Conservation (phyloP, 228 moss, liverwort and hornwort species). For the Sphagnum magellanicum region DNA sequence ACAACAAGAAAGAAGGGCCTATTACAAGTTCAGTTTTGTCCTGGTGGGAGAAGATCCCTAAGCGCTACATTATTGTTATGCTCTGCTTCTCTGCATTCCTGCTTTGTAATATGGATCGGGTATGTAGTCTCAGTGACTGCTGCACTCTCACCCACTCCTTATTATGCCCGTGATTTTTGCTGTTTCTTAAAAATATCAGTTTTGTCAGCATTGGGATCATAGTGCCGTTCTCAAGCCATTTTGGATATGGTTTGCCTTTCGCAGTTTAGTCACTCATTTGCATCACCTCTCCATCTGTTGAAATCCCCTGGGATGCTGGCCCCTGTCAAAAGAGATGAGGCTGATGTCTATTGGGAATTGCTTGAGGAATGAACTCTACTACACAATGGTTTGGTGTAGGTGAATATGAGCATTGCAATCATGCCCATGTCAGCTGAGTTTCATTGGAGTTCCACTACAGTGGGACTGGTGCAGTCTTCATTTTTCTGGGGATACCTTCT, state of each 20-base stretch:
- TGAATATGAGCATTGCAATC: slow-evolving; percentile 99
- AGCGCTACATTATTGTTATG: slow-evolving; percentile 74
- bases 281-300: too few relatives aligned
- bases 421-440: slow-evolving; percentile 90
- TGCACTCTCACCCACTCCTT: too few relatives aligned
- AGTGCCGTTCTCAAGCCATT: background rate
- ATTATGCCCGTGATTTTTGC: background rate
- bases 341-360: too few relatives aligned
- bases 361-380: too few relatives aligned
- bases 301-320: too few relatives aligned
- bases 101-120: slow-evolving; percentile 99
- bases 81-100: slow-evolving; percentile 92
- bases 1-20: slow-evolving; percentile 3
- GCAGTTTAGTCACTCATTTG: background rate
- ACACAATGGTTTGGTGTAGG: slow-evolving; percentile 20
- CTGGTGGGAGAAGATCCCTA: slow-evolving; percentile 53
- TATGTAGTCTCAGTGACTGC: slow-evolving; percentile 12
- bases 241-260: background rate
- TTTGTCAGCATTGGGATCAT: too few relatives aligned
- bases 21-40: background rate
- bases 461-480: slow-evolving; percentile 93
- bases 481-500: slow-evolving; percentile 99
- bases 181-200: background rate
- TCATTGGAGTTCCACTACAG: slow-evolving; percentile 77
- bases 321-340: too few relatives aligned